A percentile compares a stretch with the other conserved stretches of the same genome.
Evolutionary conservation across 495 filamentous ascomycete genomes (phyloP).

Genomic region (Penicillium malachiteum): DNA sequence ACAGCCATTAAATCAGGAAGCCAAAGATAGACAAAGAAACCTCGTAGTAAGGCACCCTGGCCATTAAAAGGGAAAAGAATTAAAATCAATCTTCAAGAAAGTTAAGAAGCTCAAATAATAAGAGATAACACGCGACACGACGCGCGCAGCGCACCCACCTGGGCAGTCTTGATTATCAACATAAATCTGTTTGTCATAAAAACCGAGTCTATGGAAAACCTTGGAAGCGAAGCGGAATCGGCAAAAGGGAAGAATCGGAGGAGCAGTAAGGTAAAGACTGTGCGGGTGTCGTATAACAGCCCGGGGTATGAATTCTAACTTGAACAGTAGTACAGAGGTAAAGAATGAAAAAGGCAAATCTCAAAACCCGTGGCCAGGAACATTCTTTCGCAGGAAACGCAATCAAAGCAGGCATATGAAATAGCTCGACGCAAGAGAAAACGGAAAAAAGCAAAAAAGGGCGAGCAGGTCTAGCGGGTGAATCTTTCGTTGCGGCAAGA

Average conservation of each 20-base stretch:
- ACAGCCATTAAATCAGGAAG: no score
- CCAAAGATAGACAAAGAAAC: not conserved
- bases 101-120: not conserved
- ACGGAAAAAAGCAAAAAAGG: not conserved
- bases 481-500: slow-evolving; percentile 9
- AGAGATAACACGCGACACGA: not conserved
- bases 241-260: slow-evolving; percentile 1
- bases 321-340: slow-evolving; percentile 7
- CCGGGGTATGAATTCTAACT: slow-evolving; percentile 24
- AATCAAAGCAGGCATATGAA: not conserved
- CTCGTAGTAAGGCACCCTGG: not conserved
- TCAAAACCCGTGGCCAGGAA: not conserved
- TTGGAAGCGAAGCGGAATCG: not conserved
- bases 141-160: slow-evolving; percentile 3
- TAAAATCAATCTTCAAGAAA: not conserved
- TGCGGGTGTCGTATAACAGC: slow-evolving; percentile 4
- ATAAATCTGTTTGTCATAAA: slow-evolving; percentile 2
- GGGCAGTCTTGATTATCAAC: slow-evolving; percentile 1
- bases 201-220: slow-evolving; percentile 4
- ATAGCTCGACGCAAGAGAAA: not conserved
- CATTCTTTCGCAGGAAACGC: slow-evolving; percentile 19
- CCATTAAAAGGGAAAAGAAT: not conserved
- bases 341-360: not conserved
- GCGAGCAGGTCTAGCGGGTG: slow-evolving; percentile 8
- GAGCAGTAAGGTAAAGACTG: slow-evolving; percentile 18